These are phyloP conservation scores for Malania oleifera DNA, from an alignment of 164 flowering plant species.

Conservation along the genomic window DNA sequence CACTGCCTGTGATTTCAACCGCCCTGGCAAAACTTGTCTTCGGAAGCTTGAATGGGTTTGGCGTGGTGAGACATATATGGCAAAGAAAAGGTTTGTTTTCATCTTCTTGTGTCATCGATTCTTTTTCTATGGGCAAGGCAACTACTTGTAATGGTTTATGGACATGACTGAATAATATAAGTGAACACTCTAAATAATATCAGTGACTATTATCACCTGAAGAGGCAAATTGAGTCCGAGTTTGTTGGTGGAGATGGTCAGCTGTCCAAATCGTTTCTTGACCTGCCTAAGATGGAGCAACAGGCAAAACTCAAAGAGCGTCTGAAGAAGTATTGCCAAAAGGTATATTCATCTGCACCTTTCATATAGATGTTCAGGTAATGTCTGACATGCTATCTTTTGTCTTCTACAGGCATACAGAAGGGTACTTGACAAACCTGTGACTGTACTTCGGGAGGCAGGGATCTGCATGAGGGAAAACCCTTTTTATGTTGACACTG, in stretches of 20 bases:
- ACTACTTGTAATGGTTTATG: conserved; percentile 8
- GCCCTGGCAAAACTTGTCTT: conserved; percentile 95
- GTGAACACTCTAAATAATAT: background rate
- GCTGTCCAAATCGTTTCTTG: conserved; percentile 73
- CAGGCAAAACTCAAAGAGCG: conserved; percentile 86
- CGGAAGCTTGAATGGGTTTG: conserved; percentile 99
- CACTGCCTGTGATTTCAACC: conserved; percentile 99
- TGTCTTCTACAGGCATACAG: conserved; percentile 68
- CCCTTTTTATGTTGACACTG: conserved; percentile 94
- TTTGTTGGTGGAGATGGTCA: conserved; percentile 53
- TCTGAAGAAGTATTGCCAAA: conserved; percentile 90
- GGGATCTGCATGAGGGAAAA: conserved; percentile 99
- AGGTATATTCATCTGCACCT: conserved; percentile 39
- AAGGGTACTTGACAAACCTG: conserved; percentile 89
- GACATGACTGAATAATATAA: too few relatives aligned
- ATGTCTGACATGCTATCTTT: conserved; percentile 1
- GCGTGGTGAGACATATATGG: conserved; percentile 95
- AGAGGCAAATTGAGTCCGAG: conserved; percentile 98
- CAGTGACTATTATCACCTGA: conserved; percentile 95
- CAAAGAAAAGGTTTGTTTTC: conserved; percentile 74
- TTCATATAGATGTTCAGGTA: background rate
- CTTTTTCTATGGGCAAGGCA: background rate
- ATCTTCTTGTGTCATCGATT: conserved; percentile 9
- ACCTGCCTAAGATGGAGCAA: conserved; percentile 80
- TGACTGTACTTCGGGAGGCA: conserved; percentile 90